phyloP scores from a whole-genome alignment of 805 yeast species.

The Zygoascus bituminiphila region DNA sequence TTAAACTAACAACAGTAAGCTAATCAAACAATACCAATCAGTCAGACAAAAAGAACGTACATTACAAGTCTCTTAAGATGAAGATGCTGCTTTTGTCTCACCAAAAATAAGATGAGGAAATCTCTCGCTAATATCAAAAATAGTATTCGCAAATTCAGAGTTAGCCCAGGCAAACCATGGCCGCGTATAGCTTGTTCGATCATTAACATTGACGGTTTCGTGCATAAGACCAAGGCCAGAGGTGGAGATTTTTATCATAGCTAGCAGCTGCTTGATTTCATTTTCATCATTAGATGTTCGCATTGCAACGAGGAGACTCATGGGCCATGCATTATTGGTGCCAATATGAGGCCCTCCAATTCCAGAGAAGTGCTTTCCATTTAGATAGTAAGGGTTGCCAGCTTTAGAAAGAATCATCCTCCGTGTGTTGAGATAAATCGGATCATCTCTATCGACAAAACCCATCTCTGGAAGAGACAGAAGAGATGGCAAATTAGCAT shows the following conservation, averaged over 20 bases:
- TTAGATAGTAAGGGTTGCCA: slow-evolving; percentile 73
- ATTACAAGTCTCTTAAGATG: neutral
- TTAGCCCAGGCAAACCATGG: slow-evolving; percentile 96
- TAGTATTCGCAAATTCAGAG: slow-evolving; percentile 82
- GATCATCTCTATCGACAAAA: slow-evolving; percentile 42
- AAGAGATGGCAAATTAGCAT: slow-evolving; percentile 81
- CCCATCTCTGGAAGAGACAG: slow-evolving; percentile 77
- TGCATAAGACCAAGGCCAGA: slow-evolving; percentile 76
- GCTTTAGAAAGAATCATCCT: slow-evolving; percentile 57
- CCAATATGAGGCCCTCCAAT: slow-evolving; percentile 93
- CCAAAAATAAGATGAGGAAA: slow-evolving; percentile 64
- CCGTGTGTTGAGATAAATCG: slow-evolving; percentile 68
- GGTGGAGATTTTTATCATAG: slow-evolving; percentile 50
- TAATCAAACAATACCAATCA: too few species aligned
- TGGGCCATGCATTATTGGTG: slow-evolving; percentile 77
- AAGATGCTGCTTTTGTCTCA: neutral
- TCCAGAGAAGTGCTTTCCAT: slow-evolving; percentile 59
- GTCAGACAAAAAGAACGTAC: neutral
- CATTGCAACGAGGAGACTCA: slow-evolving; percentile 68
- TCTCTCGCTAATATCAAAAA: slow-evolving; percentile 62
- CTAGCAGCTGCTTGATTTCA: slow-evolving; percentile 49
- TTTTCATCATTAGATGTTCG: slow-evolving; percentile 66
- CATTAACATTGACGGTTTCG: slow-evolving; percentile 65
- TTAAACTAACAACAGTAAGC: neutral
- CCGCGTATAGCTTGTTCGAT: slow-evolving; percentile 47